Evolutionary conservation across 1,284 basidiomycete species (phyloP).

Genomic region (Cryptococcus sp.): DNA sequence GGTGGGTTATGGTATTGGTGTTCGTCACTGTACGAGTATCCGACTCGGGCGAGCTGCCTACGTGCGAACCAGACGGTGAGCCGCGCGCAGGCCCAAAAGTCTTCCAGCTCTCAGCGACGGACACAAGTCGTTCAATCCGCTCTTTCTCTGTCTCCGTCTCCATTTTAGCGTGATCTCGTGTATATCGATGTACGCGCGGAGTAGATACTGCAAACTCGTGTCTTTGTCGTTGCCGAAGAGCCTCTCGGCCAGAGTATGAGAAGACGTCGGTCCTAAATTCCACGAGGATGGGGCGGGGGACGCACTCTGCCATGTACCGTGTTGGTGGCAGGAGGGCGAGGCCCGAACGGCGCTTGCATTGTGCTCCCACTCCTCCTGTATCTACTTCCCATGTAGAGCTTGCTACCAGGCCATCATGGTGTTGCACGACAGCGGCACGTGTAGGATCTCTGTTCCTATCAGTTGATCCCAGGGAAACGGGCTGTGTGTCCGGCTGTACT

Average conservation of each 20-base stretch:
- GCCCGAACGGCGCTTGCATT: not conserved
- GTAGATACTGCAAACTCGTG: not conserved
- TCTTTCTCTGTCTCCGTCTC: not conserved
- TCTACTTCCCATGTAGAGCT: too few species aligned
- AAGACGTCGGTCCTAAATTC: slow-evolving; percentile 26
- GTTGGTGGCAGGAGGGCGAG: not conserved
- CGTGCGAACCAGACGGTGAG: not conserved
- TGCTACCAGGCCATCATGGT: too few species aligned
- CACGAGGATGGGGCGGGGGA: slow-evolving; percentile 21
- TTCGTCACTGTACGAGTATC: not conserved
- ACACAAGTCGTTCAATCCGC: not conserved
- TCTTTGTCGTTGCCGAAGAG: not conserved
- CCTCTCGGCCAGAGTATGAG: slow-evolving; percentile 4
- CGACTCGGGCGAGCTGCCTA: not conserved
- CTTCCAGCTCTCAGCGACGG: slow-evolving; percentile 6
- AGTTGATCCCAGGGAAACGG: too few species aligned
- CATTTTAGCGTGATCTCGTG: not conserved
- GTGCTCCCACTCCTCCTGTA: too few species aligned
- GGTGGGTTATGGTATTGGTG: not conserved
- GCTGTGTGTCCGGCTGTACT: too few species aligned
- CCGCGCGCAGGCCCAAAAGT: slow-evolving; percentile 6
- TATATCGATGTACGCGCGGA: not conserved
- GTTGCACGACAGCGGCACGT: too few species aligned
- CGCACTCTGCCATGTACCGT: slow-evolving; percentile 1
- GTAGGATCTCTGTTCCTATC: too few species aligned